Percentiles rank a stretch among this genome's conserved stretches.
These are phyloP conservation scores for Phyllosticta citriasiana DNA, from an alignment of 2,329 filamentous ascomycete genomes.

Conservation along the genomic window DNA sequence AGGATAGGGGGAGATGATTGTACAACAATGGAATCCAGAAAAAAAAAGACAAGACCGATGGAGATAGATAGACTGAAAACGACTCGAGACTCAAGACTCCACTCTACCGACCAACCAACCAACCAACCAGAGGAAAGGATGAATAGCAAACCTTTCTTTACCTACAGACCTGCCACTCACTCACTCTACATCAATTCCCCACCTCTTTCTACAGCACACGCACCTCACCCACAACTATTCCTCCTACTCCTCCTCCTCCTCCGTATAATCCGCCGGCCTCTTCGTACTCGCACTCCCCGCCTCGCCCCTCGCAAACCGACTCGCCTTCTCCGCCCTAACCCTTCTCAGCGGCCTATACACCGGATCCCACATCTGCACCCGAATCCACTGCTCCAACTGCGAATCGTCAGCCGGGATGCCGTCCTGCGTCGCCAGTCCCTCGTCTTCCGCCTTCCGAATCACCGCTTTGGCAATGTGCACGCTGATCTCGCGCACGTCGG, in stretches of 20 bases:
- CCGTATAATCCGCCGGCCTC: background rate
- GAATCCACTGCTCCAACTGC: constrained; percentile 60
- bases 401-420: constrained; percentile 51
- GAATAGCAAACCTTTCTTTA: background rate
- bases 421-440: constrained; percentile 55
- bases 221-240: no score
- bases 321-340: constrained; percentile 43
- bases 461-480: constrained; percentile 68
- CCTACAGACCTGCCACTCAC: background rate
- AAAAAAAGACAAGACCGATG: no score
- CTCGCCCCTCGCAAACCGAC: constrained; percentile 50
- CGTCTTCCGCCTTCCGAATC: constrained; percentile 59
- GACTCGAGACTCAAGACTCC: no score
- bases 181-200: background rate
- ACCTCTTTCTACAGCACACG: background rate
- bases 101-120: no score
- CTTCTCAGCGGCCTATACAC: constrained; percentile 54
- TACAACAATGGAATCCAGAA: no score
- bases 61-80: no score
- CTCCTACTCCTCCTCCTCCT: background rate
- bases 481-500: constrained; percentile 63
- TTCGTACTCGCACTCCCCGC: constrained; percentile 35
- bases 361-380: constrained; percentile 71
- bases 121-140: no score
- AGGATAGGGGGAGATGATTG: no score